Conservation (phyloP, 225 moss, liverwort and hornwort genomes). For the Ulota crispa region DNA sequence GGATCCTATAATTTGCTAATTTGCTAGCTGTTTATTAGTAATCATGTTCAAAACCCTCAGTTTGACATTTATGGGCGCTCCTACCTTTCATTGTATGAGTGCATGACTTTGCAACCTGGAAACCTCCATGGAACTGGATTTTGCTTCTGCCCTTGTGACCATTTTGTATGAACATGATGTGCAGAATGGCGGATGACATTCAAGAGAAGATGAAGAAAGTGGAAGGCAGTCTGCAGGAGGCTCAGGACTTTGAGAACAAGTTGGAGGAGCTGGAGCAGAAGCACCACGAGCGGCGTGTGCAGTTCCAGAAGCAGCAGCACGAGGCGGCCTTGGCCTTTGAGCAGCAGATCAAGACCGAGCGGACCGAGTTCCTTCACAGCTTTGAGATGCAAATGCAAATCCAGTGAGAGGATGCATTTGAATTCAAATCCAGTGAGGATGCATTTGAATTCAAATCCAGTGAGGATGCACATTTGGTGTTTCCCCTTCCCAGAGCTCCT, state of each 20-base stretch:
- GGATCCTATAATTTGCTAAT: too few relatives aligned
- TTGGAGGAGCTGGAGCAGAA: constrained; percentile 54
- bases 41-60: too few relatives aligned
- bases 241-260: constrained; percentile 52
- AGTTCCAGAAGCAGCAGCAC: constrained; percentile 59
- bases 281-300: constrained; percentile 55
- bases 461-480: neutral
- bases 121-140: too few relatives aligned
- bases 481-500: neutral
- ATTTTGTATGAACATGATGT: neutral
- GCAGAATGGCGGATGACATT: constrained; percentile 46
- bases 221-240: constrained; percentile 57
- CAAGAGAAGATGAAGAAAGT: constrained; percentile 47
- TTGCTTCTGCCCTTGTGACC: neutral
- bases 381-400: constrained; percentile 48
- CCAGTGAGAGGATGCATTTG: constrained; percentile 1
- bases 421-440: too few relatives aligned
- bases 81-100: too few relatives aligned
- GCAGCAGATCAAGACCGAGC: constrained; percentile 50
- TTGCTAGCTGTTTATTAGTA: too few relatives aligned
- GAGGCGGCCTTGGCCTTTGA: constrained; percentile 48
- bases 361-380: constrained; percentile 42
- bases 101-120: neutral
- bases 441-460: constrained; percentile 24
- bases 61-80: too few relatives aligned